Evolutionary conservation across 2,329 filamentous ascomycete species (phyloP).

Genomic region (Aspergillus nomiae): DNA sequence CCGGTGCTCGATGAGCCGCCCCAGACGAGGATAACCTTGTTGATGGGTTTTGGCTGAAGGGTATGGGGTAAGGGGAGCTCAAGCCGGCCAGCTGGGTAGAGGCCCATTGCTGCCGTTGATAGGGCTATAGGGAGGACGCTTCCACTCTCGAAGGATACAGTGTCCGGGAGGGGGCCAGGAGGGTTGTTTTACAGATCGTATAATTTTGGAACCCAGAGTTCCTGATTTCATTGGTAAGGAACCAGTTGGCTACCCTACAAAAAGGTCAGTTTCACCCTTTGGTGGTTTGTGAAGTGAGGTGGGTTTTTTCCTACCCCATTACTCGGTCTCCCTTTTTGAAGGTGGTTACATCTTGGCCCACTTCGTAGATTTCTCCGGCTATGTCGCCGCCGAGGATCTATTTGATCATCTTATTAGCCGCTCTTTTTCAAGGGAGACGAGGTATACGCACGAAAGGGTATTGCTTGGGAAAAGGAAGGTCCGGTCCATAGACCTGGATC

Average conservation of each 20-base stretch:
- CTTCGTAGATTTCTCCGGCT: conserved; percentile 49
- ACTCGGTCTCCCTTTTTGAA: conserved; percentile 33
- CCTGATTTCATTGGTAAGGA: conserved; percentile 26
- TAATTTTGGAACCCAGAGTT: conserved; percentile 33
- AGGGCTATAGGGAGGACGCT: conserved; percentile 39
- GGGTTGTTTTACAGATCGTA: conserved; percentile 24
- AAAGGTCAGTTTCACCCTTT: neutral
- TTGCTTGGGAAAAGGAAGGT: neutral
- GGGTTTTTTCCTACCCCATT: conserved; percentile 18
- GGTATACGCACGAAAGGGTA: neutral
- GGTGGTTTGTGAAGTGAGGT: neutral
- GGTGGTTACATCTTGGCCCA: conserved; percentile 34
- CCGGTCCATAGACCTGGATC: neutral
- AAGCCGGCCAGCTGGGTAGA: conserved; percentile 24
- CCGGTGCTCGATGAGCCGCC: conserved; percentile 49
- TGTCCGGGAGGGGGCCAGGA: conserved; percentile 33
- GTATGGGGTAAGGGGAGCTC: conserved; percentile 25
- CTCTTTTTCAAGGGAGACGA: neutral
- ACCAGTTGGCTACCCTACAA: conserved; percentile 18
- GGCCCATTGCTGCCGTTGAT: conserved; percentile 28
- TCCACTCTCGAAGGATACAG: conserved; percentile 35
- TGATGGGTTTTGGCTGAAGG: conserved; percentile 15
- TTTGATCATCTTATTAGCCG: neutral
- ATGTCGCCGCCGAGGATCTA: conserved; percentile 46
- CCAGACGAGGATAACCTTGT: conserved; percentile 43